phyloP scores from a whole-genome alignment of 768 basidiomycete species.

The Russula ochroleuca region DNA sequence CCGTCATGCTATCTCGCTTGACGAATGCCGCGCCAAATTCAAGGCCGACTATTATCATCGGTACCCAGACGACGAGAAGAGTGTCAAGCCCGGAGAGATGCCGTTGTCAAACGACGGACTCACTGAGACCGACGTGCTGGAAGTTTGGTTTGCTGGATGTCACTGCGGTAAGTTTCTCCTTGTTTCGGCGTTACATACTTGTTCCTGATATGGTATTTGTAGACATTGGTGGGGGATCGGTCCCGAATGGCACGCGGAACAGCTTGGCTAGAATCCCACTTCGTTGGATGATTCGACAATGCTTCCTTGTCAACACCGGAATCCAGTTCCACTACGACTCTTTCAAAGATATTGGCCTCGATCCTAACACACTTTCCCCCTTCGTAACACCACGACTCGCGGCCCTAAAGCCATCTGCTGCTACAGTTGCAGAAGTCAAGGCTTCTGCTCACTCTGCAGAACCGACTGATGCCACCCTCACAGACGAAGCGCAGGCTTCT shows the following conservation, averaged over 20 bases:
- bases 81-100: conserved; percentile 51
- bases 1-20: conserved; percentile 66
- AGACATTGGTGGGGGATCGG: conserved; percentile 77
- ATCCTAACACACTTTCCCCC: conserved; percentile 32
- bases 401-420: neutral
- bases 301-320: conserved; percentile 45
- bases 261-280: conserved; percentile 67
- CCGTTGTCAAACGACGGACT: conserved; percentile 34
- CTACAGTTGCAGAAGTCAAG: neutral
- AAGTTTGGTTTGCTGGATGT: conserved; percentile 79
- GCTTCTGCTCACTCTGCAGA: conserved; percentile 1
- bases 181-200: neutral
- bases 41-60: conserved; percentile 33
- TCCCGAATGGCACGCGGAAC: conserved; percentile 51
- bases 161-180: conserved; percentile 52
- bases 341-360: conserved; percentile 34
- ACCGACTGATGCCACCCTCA: conserved; percentile 26
- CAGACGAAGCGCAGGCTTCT: conserved; percentile 10
- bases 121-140: conserved; percentile 53
- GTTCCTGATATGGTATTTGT: neutral
- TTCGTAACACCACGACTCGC: conserved; percentile 29
- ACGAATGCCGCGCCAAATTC: conserved; percentile 63
- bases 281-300: conserved; percentile 54
- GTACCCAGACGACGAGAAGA: conserved; percentile 39
- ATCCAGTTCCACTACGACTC: conserved; percentile 37